Base-by-base conservation (phyloP, 2,329 filamentous ascomycete species). In the Ophiostoma pallidulum region DNA sequence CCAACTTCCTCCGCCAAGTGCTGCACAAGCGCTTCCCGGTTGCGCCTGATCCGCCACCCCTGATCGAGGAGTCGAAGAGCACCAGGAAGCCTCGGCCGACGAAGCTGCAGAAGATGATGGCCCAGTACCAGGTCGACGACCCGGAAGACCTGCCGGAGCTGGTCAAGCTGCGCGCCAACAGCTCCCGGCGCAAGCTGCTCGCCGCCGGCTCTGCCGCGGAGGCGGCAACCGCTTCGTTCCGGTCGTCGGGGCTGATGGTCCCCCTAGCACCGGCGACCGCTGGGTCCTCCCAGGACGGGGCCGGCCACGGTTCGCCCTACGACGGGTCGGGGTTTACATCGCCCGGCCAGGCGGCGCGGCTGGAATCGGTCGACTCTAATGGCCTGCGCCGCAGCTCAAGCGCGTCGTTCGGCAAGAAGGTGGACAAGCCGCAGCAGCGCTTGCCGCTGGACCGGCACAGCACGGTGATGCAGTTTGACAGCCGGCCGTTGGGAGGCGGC, bases 1-100 rank as follows among this genome's bases (percentile, higher is more conserved):
- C 91, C n/a, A 98, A 98, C 61, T 95, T 94, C 64, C 91, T 98
- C 69, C 82, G 91, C 20, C 89, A 95, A 62, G 89, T 96, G 61
- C 73, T 98, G 48, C 92, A 98, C 66, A 94, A 88, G 61, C 95
- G 87, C 85, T 88, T 84, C 33, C 90, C 90, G 3, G 87, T 97
- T 22, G 90, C 92, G 2, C 85, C 88, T 0, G 77, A 87, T 13
- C 73, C 92, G 12, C 92, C 92, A 4, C 90, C 90, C 19, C 82
- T 94, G 32, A 74, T 95, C 9, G 85, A 95, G 52, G 78, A 84
- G 14, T 97, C 91, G 1, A 77, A 90, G 53, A 96, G 90, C 42
- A 98, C 92, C 4, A 79, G 92, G 50, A 98, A 98, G 65, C 92
- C 92, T 35, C 82, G 92, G 8, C 92, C 92, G 8, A 98, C 92